Conservation (phyloP, 1,139 yeast species). For the Suhomyces coccinellae region DNA sequence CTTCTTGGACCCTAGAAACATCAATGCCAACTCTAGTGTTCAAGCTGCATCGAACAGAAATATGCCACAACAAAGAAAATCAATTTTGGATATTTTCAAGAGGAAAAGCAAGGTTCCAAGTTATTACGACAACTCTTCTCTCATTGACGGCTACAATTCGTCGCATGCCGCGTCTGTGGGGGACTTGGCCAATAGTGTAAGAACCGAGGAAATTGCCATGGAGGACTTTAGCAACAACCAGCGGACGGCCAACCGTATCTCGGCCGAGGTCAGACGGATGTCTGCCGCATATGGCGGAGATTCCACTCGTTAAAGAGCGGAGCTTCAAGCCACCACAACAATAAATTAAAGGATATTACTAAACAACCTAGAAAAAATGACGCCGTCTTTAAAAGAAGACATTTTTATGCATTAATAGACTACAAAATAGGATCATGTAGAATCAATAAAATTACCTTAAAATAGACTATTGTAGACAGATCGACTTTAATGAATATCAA, state of each 20-base stretch:
- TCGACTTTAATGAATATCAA: too few relatives aligned
- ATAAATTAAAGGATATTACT: too few relatives aligned
- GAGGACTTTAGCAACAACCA: conserved; percentile 40
- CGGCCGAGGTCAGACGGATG: conserved; percentile 25
- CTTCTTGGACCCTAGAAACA: conserved; percentile 5
- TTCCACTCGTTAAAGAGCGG: neutral
- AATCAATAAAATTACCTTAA: neutral
- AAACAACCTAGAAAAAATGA: too few relatives aligned
- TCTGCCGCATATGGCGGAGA: conserved; percentile 11
- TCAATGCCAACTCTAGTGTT: neutral
- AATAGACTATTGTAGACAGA: too few relatives aligned
- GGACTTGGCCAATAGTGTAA: conserved; percentile 18
- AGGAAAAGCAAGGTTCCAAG: conserved; percentile 27
- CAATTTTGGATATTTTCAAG: conserved; percentile 29
- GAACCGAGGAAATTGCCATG: conserved; percentile 54
- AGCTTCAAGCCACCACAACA: neutral
- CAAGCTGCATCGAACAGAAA: conserved; percentile 1
- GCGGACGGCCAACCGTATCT: conserved; percentile 25
- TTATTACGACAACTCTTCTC: conserved; percentile 31
- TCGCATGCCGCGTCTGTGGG: conserved; percentile 11
- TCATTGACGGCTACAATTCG: conserved; percentile 31
- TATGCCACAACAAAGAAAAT: conserved; percentile 20
- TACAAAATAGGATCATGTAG: neutral
- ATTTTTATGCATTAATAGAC: conserved; percentile 1
- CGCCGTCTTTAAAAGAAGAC: neutral